A percentile compares a stretch with the other conserved stretches of the same genome.
phyloP scores from a whole-genome alignment of 83 land plant genomes.

The Isoetes engelmannii region DNA sequence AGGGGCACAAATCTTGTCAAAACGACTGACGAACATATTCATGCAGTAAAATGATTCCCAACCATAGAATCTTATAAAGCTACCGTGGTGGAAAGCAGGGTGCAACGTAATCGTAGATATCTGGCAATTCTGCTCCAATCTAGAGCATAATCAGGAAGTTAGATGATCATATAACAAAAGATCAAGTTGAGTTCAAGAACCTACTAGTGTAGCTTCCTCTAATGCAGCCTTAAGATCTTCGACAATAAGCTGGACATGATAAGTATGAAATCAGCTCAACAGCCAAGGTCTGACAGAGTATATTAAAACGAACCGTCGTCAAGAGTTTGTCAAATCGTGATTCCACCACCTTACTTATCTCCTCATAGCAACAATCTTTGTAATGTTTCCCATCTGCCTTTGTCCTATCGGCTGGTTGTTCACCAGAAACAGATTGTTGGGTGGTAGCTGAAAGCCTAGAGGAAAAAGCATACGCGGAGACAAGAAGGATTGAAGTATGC shows the following conservation, averaged over 20 bases:
- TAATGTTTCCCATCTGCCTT: conserved; percentile 67
- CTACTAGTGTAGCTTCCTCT: conserved; percentile 82
- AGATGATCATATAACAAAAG: background rate
- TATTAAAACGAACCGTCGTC: conserved; percentile 41
- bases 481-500: background rate
- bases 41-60: background rate
- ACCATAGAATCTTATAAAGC: background rate
- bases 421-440: conserved; percentile 31
- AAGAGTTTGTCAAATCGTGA: conserved; percentile 58
- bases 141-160: conserved; percentile 16
- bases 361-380: conserved; percentile 93
- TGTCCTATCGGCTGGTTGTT: conserved; percentile 46
- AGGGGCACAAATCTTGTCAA: background rate
- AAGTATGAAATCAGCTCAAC: background rate
- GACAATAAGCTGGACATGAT: conserved; percentile 52
- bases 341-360: conserved; percentile 80
- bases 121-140: conserved; percentile 92
- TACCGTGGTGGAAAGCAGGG: conserved; percentile 99
- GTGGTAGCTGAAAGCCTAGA: no score
- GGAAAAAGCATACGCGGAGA: background rate
- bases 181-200: conserved; percentile 9
- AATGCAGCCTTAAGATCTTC: conserved; percentile 79
- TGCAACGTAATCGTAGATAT: conserved; percentile 89
- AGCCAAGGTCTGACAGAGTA: no score
- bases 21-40: background rate